These are phyloP conservation scores for Symmetrospora coprosmae DNA, from an alignment of 768 basidiomycete species.

Conservation along the genomic window DNA sequence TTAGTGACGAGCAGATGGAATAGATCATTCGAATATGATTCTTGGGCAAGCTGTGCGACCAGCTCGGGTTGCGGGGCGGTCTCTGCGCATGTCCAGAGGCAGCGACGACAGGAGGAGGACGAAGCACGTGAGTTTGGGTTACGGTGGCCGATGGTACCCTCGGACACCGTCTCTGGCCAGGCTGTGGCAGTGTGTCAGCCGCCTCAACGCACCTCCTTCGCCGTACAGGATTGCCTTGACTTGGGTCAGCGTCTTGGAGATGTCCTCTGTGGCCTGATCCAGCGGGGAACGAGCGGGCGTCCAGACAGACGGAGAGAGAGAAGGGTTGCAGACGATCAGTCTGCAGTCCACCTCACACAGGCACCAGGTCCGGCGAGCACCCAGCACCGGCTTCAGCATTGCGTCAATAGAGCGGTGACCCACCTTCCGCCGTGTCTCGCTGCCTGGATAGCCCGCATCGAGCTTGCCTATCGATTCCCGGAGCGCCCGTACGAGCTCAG, in stretches of 20 bases:
- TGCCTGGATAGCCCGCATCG: slow-evolving; percentile 57
- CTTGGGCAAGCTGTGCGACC: slow-evolving; percentile 86
- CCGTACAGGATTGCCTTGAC: slow-evolving; percentile 77
- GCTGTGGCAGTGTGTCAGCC: background rate
- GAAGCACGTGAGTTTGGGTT: background rate
- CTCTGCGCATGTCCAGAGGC: slow-evolving; percentile 22
- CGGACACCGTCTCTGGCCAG: background rate
- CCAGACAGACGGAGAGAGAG: background rate
- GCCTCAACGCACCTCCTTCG: slow-evolving; percentile 52
- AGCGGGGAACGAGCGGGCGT: background rate
- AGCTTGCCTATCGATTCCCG: slow-evolving; percentile 65
- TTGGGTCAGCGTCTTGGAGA: slow-evolving; percentile 74
- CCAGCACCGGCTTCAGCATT: background rate
- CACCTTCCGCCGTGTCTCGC: slow-evolving; percentile 69
- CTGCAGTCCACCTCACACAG: background rate
- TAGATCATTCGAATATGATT: slow-evolving; percentile 82
- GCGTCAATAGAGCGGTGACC: slow-evolving; percentile 26
- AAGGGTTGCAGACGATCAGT: background rate
- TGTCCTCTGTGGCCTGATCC: slow-evolving; percentile 67
- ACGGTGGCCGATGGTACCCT: background rate
- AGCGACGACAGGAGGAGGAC: background rate
- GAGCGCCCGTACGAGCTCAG: slow-evolving; percentile 69
- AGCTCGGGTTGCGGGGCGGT: slow-evolving; percentile 73
- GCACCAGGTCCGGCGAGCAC: slow-evolving; percentile 7
- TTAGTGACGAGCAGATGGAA: slow-evolving; percentile 64